phyloP scores from a whole-genome alignment of 345 rosid genomes.

The Aquilaria sinensis region DNA sequence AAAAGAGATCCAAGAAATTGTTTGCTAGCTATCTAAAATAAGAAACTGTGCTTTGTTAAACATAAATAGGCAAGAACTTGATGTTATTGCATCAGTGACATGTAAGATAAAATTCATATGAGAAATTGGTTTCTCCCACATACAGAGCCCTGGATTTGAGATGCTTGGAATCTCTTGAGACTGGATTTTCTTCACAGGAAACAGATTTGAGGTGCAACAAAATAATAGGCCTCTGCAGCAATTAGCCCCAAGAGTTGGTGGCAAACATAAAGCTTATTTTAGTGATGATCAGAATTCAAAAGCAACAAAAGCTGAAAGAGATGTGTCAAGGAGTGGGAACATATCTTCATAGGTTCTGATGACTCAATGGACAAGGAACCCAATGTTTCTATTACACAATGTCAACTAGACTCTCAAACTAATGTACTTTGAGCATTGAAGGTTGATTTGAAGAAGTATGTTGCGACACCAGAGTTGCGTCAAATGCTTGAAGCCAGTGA shows the following conservation, averaged over 20 bases:
- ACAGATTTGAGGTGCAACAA: constrained; percentile 22
- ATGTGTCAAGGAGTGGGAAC: constrained; percentile 26
- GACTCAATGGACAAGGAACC: constrained; percentile 25
- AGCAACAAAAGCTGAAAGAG: constrained; percentile 43
- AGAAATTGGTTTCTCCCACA: not conserved
- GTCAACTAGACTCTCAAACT: constrained; percentile 61
- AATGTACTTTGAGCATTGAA: constrained; percentile 83
- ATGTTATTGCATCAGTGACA: too few relatives aligned
- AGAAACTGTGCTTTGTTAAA: too few relatives aligned
- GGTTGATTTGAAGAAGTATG: constrained; percentile 78
- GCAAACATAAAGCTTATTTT: constrained; percentile 52
- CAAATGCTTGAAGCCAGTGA: constrained; percentile 70
- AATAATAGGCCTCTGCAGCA: constrained; percentile 20
- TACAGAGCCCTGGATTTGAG: too few relatives aligned
- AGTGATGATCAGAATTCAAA: constrained; percentile 44
- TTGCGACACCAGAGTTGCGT: constrained; percentile 64
- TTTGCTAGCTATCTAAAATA: too few relatives aligned
- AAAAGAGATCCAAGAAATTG: too few relatives aligned
- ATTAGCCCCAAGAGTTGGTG: constrained; percentile 37
- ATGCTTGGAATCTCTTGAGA: too few relatives aligned
- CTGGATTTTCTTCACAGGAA: constrained; percentile 13
- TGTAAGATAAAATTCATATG: too few relatives aligned
- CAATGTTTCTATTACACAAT: too few relatives aligned
- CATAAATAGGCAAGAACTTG: too few relatives aligned
- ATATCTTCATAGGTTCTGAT: too few relatives aligned